phyloP scores from a whole-genome alignment of 2,329 filamentous ascomycete genomes.

The Lachnellula cervina region DNA sequence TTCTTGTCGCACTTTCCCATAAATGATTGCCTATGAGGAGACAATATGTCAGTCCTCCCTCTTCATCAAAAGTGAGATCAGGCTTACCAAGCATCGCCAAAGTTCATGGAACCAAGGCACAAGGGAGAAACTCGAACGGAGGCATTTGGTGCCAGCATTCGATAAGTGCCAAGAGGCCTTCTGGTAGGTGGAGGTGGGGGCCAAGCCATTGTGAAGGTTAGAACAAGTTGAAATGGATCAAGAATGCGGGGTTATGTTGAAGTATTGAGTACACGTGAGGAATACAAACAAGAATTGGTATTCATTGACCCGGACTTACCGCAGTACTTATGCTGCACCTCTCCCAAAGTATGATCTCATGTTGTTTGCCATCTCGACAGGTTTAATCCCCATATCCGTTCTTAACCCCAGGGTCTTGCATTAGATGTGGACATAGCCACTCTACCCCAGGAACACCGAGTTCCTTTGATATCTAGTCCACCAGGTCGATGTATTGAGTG shows the following conservation, averaged over 20 bases:
- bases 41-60: background rate
- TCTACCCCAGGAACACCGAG: background rate
- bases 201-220: constrained; percentile 15
- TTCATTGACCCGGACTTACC: background rate
- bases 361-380: background rate
- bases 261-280: background rate
- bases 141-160: constrained; percentile 61
- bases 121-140: constrained; percentile 63
- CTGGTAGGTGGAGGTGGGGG: constrained; percentile 36
- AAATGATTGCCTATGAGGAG: constrained; percentile 39
- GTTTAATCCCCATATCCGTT: background rate
- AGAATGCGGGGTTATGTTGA: background rate
- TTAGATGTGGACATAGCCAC: background rate
- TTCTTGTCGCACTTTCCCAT: constrained; percentile 64
- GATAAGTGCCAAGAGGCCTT: constrained; percentile 59
- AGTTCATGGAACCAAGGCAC: constrained; percentile 61
- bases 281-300: background rate
- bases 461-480: background rate
- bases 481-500: no score
- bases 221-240: background rate
- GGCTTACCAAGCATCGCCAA: constrained; percentile 50
- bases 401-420: constrained; percentile 2
- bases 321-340: background rate
- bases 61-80: no score
- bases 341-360: background rate